phyloP scores from a whole-genome alignment of 495 filamentous ascomycete species.

The Chaetomidium leptoderma region DNA sequence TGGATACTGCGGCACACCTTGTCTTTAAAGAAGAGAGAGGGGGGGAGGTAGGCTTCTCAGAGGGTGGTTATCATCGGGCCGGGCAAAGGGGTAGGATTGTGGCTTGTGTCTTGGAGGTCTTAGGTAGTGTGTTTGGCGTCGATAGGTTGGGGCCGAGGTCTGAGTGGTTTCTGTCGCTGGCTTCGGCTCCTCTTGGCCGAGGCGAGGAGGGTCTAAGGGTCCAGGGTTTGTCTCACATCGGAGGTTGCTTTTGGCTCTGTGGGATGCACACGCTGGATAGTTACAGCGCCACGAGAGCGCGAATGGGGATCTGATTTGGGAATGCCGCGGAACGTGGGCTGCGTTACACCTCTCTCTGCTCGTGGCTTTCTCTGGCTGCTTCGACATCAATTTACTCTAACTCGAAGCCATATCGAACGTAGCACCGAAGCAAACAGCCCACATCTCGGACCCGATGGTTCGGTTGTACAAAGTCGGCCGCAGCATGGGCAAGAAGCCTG shows the following conservation, averaged over 20 bases:
- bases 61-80: neutral
- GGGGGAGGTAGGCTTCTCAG: neutral
- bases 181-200: too few species aligned
- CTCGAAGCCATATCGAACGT: neutral
- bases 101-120: too few species aligned
- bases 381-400: neutral
- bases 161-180: too few species aligned
- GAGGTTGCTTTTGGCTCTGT: too few species aligned
- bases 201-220: too few species aligned
- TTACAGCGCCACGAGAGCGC: neutral
- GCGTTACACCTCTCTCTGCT: too few species aligned
- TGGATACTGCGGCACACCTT: constrained; percentile 33
- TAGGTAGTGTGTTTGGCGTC: too few species aligned
- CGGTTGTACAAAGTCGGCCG: constrained; percentile 1
- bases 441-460: neutral
- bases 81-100: neutral
- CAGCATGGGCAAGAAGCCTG: neutral
- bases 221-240: too few species aligned
- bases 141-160: neutral
- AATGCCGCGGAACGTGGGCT: neutral
- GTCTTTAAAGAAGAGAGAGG: constrained; percentile 8
- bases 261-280: too few species aligned
- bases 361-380: too few species aligned
- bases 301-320: neutral
- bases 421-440: too few species aligned